Conservation (phyloP, 2,329 filamentous ascomycete genomes). For the Amesomyces nigricolor region DNA sequence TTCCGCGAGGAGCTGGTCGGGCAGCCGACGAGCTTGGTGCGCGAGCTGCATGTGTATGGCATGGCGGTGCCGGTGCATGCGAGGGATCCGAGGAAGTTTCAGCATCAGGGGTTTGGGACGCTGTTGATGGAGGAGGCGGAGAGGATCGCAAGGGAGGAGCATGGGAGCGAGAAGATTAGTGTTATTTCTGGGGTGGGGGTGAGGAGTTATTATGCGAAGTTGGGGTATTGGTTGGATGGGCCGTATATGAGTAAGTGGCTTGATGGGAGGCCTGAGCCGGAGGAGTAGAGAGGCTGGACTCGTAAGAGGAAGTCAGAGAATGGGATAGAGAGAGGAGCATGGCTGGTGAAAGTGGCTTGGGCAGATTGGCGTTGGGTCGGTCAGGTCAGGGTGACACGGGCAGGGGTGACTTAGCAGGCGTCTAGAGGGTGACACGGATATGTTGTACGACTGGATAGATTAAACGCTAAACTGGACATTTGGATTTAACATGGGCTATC, state of each 20-base stretch:
- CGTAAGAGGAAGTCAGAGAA: background rate
- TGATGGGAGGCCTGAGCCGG: slow-evolving; percentile 39
- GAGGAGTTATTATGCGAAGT: slow-evolving; percentile 85
- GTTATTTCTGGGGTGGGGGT: slow-evolving; percentile 98
- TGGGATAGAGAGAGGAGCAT: background rate
- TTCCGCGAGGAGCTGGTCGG: slow-evolving; percentile 81
- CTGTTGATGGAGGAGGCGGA: slow-evolving; percentile 97
- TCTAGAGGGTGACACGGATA: background rate
- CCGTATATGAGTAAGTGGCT: slow-evolving; percentile 72
- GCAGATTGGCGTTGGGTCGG: too few relatives aligned
- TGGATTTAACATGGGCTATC: background rate
- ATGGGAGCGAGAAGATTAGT: slow-evolving; percentile 88
- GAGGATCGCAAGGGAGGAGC: slow-evolving; percentile 88
- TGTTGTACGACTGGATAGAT: background rate
- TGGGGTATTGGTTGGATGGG: slow-evolving; percentile 91
- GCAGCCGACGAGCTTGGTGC: slow-evolving; percentile 85
- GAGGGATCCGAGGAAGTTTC: slow-evolving; percentile 91
- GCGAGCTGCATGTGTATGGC: slow-evolving; percentile 94
- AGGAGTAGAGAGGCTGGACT: slow-evolving; percentile 2
- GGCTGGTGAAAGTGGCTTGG: too few relatives aligned
- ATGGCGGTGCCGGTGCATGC: slow-evolving; percentile 96
- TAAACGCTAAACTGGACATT: background rate
- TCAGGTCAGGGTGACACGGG: background rate
- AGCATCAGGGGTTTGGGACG: slow-evolving; percentile 96
- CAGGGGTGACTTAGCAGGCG: background rate